phyloP scores from a whole-genome alignment of 106 monocot genomes.

The Cymbidium sinense region DNA sequence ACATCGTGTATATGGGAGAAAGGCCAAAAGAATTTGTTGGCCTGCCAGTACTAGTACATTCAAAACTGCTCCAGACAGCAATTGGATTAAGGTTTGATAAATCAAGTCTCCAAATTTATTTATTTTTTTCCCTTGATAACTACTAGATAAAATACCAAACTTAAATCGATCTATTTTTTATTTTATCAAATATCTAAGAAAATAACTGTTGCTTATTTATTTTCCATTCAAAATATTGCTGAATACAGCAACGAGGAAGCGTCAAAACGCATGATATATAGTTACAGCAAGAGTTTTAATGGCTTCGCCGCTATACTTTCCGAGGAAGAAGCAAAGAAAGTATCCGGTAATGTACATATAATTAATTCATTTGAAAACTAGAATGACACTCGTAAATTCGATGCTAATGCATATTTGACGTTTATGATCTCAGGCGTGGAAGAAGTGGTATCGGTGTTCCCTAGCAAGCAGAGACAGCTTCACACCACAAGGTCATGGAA shows the following conservation, averaged over 20 bases:
- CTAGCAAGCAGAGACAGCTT: constrained; percentile 8
- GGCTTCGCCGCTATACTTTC: constrained; percentile 23
- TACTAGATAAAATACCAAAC: background rate
- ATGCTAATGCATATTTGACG: too few species aligned
- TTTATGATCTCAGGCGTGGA: background rate
- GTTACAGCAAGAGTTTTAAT: constrained; percentile 29
- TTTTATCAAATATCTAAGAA: too few species aligned
- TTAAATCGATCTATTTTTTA: too few species aligned
- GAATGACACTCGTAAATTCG: too few species aligned
- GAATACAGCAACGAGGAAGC: background rate
- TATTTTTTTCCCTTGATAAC: background rate
- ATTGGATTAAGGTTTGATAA: background rate
- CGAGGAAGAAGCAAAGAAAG: constrained; percentile 2
- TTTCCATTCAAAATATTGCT: background rate
- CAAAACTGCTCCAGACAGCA: background rate
- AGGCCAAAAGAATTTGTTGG: background rate
- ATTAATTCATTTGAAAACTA: too few species aligned
- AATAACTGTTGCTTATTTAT: background rate
- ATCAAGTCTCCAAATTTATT: too few species aligned
- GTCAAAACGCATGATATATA: constrained; percentile 8
- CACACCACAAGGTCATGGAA: constrained; percentile 36
- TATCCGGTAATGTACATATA: constrained; percentile 8
- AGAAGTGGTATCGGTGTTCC: constrained; percentile 17
- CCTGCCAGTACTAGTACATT: background rate
- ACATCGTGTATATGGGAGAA: constrained; percentile 2